Evolutionary conservation across 768 basidiomycete species (phyloP), one percentile per base, ranked within the genome.

Genomic region (Gymnopilus junonius): DNA sequence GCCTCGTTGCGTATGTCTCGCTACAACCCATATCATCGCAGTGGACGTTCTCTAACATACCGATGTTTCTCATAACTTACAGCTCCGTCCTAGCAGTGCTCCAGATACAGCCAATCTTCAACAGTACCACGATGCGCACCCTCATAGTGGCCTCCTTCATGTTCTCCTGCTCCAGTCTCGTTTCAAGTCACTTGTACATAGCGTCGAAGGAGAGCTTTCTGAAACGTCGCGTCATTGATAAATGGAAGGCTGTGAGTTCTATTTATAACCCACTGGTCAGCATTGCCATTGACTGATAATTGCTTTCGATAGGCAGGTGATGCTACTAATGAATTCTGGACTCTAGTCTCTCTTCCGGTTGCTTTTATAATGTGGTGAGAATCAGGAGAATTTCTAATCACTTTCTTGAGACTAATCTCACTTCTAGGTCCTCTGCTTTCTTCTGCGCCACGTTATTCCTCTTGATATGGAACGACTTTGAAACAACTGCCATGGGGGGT

Each of bases 351-450:
- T 21, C 54, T 61, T 23, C 59, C 59, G 8, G n/a, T 61, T 40
- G 51, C 59, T 8, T 61, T 61, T 32, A 21, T 61, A 7, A 43
- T 46, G n/a, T 61, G 59, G 59, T 61, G n/a, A 54, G 59, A 10
- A 11, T 14, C 3, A 12, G 15, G 1, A 17, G 12, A 20, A 1
- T 35, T 11, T 25, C 15, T 5, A 8, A 17, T 34, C 50, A 34
- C 15, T 20, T 2, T 27, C 39, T 21, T 51, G 27, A 31, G 6
- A 27, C 31, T 34, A n/a, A 27, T 34, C 4, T 20, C 21, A 15
- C 7, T 20, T 2, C 21, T 11, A 61, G 59, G 59, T 61, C 59
- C 15, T 23, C 21, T 17, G 11, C 46, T 15, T 61, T 46, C 12
- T 55, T 61, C 32, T 23, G 43, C 15, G 51, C 29, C 20, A 61